Conservation (phyloP, 352 stramenopile species). For the Blastocystis sp. region DNA sequence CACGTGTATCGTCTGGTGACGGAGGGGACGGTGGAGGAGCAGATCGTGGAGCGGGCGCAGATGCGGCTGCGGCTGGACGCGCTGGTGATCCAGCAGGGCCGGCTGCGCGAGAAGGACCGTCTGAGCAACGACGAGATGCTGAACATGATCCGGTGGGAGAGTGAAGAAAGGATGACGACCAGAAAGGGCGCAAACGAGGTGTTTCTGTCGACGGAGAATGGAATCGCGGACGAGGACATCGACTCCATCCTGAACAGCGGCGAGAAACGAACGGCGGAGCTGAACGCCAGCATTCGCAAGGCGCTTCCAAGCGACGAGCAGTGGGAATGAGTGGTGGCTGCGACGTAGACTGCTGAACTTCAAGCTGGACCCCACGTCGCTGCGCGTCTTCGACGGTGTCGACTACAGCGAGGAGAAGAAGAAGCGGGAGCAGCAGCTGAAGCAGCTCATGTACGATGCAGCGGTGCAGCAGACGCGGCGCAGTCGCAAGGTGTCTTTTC, state of each 20-base stretch:
- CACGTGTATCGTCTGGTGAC: slow-evolving; percentile 81
- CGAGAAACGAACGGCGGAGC: slow-evolving; percentile 65
- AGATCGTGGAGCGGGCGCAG: slow-evolving; percentile 78
- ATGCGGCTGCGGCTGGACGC: slow-evolving; percentile 79
- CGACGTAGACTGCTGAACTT: slow-evolving; percentile 37
- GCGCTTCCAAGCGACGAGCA: slow-evolving; percentile 62
- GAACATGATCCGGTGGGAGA: slow-evolving; percentile 82
- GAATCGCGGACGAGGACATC: slow-evolving; percentile 94
- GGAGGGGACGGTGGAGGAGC: slow-evolving; percentile 82
- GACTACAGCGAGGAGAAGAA: slow-evolving; percentile 62
- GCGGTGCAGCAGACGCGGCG: neutral
- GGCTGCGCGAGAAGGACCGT: slow-evolving; percentile 74
- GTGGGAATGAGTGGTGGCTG: neutral
- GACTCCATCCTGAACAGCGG: slow-evolving; percentile 83
- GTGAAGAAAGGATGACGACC: neutral
- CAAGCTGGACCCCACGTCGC: slow-evolving; percentile 46
- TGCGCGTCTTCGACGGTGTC: slow-evolving; percentile 46
- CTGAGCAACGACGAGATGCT: slow-evolving; percentile 87
- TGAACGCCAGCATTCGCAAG: slow-evolving; percentile 66
- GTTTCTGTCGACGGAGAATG: slow-evolving; percentile 81
- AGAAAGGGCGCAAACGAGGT: slow-evolving; percentile 83
- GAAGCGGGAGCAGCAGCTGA: slow-evolving; percentile 64
- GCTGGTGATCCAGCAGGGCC: slow-evolving; percentile 74
- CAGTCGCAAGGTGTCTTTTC: neutral
- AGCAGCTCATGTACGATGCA: neutral